These are phyloP conservation scores for Euryodendron excelsum DNA, from an alignment of 148 eudicot genomes.

Conservation along the genomic window DNA sequence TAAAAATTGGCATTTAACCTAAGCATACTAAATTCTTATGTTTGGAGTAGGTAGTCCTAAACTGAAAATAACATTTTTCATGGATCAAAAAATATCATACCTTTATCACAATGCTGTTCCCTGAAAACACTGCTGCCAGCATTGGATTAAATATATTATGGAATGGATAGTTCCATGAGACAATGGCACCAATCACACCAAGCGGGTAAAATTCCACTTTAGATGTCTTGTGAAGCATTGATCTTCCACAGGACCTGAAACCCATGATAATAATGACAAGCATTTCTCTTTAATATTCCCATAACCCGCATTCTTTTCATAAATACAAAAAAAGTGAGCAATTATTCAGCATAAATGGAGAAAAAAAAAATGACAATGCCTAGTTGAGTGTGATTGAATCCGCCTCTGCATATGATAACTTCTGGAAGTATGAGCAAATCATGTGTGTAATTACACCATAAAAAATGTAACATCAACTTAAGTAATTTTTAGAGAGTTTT, in stretches of 20 bases:
- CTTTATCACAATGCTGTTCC: constrained; percentile 91
- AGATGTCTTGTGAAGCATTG: constrained; percentile 92
- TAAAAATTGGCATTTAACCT: background rate
- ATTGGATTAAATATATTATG: constrained; percentile 95
- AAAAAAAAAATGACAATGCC: background rate
- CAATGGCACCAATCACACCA: constrained; percentile 97
- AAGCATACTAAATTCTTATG: background rate
- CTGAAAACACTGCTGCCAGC: constrained; percentile 96
- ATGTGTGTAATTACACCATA: background rate
- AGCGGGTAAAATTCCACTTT: constrained; percentile 93
- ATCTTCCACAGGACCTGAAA: constrained; percentile 85
- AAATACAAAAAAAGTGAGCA: background rate
- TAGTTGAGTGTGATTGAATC: background rate
- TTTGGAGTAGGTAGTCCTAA: background rate
- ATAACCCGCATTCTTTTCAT: background rate
- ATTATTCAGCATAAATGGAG: background rate
- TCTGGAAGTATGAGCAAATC: background rate
- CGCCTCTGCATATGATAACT: background rate
- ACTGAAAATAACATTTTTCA: background rate
- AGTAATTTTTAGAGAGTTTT: background rate
- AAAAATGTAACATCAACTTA: background rate
- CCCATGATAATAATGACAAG: constrained; percentile 11
- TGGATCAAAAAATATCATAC: constrained; percentile 30
- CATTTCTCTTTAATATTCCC: background rate
- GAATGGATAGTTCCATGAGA: constrained; percentile 98